Conservation (phyloP, 148 eudicot genomes). For the Dianthus caryophyllus region DNA sequence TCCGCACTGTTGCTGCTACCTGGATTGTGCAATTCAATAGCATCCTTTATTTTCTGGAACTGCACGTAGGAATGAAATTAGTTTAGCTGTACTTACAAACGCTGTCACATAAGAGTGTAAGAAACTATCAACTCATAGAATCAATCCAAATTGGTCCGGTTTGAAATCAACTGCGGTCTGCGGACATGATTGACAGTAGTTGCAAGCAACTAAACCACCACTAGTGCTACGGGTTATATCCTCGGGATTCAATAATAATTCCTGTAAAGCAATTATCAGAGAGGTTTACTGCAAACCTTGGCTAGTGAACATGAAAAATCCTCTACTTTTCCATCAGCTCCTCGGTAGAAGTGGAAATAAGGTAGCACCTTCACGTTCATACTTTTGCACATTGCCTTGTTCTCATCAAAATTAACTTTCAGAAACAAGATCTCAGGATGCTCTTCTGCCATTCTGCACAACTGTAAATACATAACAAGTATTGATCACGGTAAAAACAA, state of each 20-base stretch:
- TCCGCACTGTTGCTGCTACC: conserved; percentile 52
- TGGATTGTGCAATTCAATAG: conserved; percentile 61
- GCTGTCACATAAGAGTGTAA: too few relatives aligned
- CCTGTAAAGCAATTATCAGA: not conserved
- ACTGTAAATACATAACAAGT: conserved; percentile 39
- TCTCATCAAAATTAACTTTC: conserved; percentile 96
- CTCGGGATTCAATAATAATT: not conserved
- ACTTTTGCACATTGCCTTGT: conserved; percentile 93
- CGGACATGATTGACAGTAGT: too few relatives aligned
- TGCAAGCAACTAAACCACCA: too few relatives aligned
- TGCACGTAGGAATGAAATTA: conserved; percentile 21
- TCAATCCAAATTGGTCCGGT: too few relatives aligned
- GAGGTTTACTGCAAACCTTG: conserved; percentile 44
- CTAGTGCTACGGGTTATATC: too few relatives aligned
- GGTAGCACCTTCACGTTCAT: conserved; percentile 98
- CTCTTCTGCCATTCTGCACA: conserved; percentile 80
- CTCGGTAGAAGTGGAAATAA: conserved; percentile 91
- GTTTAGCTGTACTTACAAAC: too few relatives aligned
- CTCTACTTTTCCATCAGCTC: conserved; percentile 88
- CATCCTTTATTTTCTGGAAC: conserved; percentile 95
- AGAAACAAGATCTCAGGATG: conserved; percentile 84
- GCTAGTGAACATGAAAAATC: conserved; percentile 90
- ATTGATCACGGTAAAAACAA: conserved; percentile 15
- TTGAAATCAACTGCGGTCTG: too few relatives aligned
- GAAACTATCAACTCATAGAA: too few relatives aligned